Evolutionary conservation across 2,329 filamentous ascomycete species (phyloP).

Genomic region (Fusarium sp.): DNA sequence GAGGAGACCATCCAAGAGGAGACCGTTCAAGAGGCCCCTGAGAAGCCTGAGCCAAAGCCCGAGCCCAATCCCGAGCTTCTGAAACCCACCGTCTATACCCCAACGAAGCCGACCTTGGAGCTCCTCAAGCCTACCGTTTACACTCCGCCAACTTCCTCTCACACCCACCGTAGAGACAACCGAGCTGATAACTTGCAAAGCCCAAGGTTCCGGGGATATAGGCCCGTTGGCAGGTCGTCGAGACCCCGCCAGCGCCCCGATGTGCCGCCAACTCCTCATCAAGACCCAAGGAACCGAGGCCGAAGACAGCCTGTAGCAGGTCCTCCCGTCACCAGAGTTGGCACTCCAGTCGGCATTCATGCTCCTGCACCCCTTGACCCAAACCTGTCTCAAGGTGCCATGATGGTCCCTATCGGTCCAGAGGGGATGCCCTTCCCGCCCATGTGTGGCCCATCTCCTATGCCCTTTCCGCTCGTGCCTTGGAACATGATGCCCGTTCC

Average conservation of each 20-base stretch:
- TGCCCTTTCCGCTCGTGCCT: conserved; percentile 13
- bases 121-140: conserved; percentile 22
- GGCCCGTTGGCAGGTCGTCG: conserved; percentile 3
- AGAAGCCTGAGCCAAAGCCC: background rate
- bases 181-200: background rate
- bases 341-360: background rate
- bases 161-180: background rate
- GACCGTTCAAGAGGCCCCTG: background rate
- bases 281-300: conserved; percentile 12
- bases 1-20: background rate
- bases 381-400: background rate
- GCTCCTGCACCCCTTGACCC: background rate
- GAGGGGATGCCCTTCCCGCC: background rate
- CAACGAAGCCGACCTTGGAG: conserved; percentile 12
- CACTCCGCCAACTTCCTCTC: conserved; percentile 25
- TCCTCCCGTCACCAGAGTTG: background rate
- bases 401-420: background rate
- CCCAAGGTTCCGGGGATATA: background rate
- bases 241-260: background rate
- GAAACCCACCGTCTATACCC: conserved; percentile 25
- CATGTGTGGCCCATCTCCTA: conserved; percentile 4
- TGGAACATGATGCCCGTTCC: conserved; percentile 13
- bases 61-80: conserved; percentile 6
- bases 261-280: conserved; percentile 29
- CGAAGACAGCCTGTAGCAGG: background rate